A percentile compares a stretch with the other conserved stretches of the same genome.
Conservation (phyloP, 805 yeast species). For the Yarrowia sp. region DNA sequence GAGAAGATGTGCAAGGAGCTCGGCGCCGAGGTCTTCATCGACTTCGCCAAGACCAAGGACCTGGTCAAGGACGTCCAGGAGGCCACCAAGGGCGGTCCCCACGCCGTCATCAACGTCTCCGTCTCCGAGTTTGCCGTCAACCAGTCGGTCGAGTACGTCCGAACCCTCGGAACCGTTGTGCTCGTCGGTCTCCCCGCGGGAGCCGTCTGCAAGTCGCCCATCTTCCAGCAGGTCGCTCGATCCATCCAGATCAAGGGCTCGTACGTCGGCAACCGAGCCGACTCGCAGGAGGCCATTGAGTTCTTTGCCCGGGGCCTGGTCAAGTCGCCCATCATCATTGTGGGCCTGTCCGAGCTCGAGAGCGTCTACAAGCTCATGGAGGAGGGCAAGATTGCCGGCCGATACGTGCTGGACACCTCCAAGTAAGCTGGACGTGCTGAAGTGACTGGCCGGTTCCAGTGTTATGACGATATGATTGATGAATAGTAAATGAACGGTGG, state of each 20-base stretch:
- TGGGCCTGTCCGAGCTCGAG: conserved; percentile 52
- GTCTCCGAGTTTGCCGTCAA: conserved; percentile 60
- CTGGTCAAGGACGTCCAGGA: conserved; percentile 44
- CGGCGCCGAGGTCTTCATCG: conserved; percentile 66
- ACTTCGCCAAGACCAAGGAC: conserved; percentile 53
- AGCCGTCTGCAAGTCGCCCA: conserved; percentile 52
- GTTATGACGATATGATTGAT: not conserved
- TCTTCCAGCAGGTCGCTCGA: conserved; percentile 55
- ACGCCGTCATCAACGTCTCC: conserved; percentile 66
- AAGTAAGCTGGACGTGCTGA: conserved; percentile 35
- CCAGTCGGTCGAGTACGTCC: conserved; percentile 47
- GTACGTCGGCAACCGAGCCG: conserved; percentile 61
- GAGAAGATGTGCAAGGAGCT: conserved; percentile 50
- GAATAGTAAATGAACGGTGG: not conserved
- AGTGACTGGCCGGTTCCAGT: too few species aligned
- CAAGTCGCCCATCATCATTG: conserved; percentile 54
- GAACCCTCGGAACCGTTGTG: conserved; percentile 57
- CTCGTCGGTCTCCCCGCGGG: conserved; percentile 64
- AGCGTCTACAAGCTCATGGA: conserved; percentile 54
- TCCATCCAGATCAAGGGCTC: conserved; percentile 56
- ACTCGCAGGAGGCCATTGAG: conserved; percentile 57
- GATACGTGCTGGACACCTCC: conserved; percentile 61
- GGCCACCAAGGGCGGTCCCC: conserved; percentile 63
- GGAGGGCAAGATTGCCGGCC: conserved; percentile 60
- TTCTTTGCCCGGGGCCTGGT: conserved; percentile 54